Evolutionary conservation across 2,329 filamentous ascomycete genomes (phyloP).

Genomic region (Diplodia seriata): DNA sequence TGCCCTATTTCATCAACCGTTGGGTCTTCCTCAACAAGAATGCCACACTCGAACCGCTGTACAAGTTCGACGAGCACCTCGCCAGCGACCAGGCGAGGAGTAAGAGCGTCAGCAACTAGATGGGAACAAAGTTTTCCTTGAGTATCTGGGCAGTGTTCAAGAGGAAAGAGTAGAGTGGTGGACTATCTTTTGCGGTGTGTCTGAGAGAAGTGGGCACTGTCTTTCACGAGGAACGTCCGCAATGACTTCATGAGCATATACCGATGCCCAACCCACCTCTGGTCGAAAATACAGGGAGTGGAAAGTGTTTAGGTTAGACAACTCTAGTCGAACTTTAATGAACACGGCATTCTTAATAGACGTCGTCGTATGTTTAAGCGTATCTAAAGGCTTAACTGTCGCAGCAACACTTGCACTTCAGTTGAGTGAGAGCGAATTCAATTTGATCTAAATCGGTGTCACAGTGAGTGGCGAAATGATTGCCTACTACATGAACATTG

Average conservation of each 20-base stretch:
- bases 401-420: no score
- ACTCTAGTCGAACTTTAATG: neutral
- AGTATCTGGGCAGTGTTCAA: neutral
- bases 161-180: neutral
- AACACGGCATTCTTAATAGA: neutral
- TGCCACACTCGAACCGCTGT: constrained; percentile 44
- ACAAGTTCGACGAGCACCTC: constrained; percentile 43
- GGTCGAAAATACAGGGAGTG: neutral
- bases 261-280: neutral
- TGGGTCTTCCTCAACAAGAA: constrained; percentile 51
- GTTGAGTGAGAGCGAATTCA: no score
- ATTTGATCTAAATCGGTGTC: no score
- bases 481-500: no score
- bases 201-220: neutral
- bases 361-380: neutral
- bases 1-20: constrained; percentile 57
- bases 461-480: no score
- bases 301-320: neutral
- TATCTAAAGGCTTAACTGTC: neutral
- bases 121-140: neutral
- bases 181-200: neutral
- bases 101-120: constrained; percentile 24
- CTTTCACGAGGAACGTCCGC: neutral
- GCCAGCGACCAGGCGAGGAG: constrained; percentile 25
- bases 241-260: constrained; percentile 26